Base-by-base conservation (phyloP, 2,329 filamentous ascomycete genomes). In the Chaetomium globosum region DNA sequence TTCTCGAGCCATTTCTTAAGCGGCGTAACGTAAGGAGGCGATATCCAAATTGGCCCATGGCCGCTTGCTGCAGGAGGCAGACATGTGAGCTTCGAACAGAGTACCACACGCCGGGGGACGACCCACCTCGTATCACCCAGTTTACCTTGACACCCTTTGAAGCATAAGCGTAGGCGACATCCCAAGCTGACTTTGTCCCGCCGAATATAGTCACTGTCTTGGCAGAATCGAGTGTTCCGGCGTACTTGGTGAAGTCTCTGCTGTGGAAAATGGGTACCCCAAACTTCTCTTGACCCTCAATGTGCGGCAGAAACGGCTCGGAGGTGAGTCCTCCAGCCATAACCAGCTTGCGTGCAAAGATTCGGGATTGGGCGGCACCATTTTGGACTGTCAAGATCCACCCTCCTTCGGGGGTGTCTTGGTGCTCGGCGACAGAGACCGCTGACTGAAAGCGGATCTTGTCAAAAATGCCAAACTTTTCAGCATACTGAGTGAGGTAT, bases 1-100 rank as follows among this genome's bases (percentile, higher is more conserved):
- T 88, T 86, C 75, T 92, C 89, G 0, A 91, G 77, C 82, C 85
- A 87, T 65, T 82, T 83, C 74, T 88, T 88, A n/a, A 90, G 73
- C 0, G 88, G 87, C 1, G 88, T 90, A 19, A 91, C 87, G 63
- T 85, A 86, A 1, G 83, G 76, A 1, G 85, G 84, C 0, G 84
- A 76, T 75, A 89, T 80, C 80, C 80, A 89, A 0, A 80, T 78
- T 0, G 87, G 85, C 0, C 87, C 87, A 65, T 85, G 82, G 2
- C 86, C 86, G 55, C 61, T 72, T 58, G 69, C 76, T 77, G 48
- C 0, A 58, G 3, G 12, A 36, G 7, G 3, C 10, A 9, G 19
- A 19, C 21, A 10, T n/a, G 55, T 66, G 0, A 66, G 51, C 19
- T 31, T 49, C 16, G 4, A 48, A 43, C n/a, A n/a, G 12, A 28